Evolutionary conservation across 2,329 filamentous ascomycete species (phyloP), one percentile per base, ranked within the genome.

Genomic region (Aureobasidium lini): DNA sequence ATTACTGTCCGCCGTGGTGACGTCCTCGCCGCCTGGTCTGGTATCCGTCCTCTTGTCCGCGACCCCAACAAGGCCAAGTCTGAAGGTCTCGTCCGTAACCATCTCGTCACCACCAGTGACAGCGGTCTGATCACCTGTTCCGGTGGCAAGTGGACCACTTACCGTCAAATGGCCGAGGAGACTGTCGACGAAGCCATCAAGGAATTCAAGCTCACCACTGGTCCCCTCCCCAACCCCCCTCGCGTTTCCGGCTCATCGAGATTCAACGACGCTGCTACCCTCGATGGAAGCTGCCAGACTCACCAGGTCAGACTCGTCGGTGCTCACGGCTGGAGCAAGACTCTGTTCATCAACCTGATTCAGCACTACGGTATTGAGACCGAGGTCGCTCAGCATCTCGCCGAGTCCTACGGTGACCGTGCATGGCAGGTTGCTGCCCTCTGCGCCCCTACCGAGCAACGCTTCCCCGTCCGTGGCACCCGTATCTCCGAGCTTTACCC

Each of bases 361-460:
- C 91, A 96, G 73, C 89, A 95, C 76, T 96, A 90, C 70, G 90
- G 90, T 63, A 77, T 96, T 60, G 92, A 96, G 74, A 95, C 90
- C 16, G 90, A 95, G 67, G 89, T 96, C 18, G 92, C 92, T 46
- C 89, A 90, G 76, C 91, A 96, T 74, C 81, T 96, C 36, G 88
- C 87, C 13, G 84, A 88, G 69, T 89, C 89, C 60, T 97, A 96
- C 71, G 92, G 93, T 65, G 92, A 96, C 74, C 85, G 92, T 60
- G 90, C 92, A 18, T 96, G 92, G 92, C 87, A 88, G 15, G 90
- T 96, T 23, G 91, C 89, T 8, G 84, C 89, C 1, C 79, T 96
- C 49, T 93, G 88, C 66, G 79, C 82, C 15, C 85, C 89, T 0
- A 95, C 90, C 0, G 83, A 88, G 60, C 77, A 85, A 67, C 85